Evolutionary conservation across 495 filamentous ascomycete genomes (phyloP).

Genomic region (Aspergillus leporis): DNA sequence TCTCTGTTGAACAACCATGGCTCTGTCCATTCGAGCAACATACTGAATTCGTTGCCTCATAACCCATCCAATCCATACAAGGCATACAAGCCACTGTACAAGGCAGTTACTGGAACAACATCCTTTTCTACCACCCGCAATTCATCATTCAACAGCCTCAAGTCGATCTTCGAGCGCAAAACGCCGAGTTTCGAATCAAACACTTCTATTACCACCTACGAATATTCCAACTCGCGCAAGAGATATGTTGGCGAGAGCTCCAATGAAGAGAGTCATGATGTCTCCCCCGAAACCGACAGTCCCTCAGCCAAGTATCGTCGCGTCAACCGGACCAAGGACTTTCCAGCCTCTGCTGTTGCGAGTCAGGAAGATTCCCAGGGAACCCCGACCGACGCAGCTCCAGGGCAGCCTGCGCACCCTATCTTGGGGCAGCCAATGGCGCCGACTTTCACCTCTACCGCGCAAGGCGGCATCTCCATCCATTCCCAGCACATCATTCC

Average conservation of each 20-base stretch:
- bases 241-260: slow-evolving; percentile 14
- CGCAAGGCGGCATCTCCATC: not conserved
- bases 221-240: slow-evolving; percentile 12
- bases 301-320: slow-evolving; percentile 17
- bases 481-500: not conserved
- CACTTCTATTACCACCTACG: slow-evolving; percentile 6
- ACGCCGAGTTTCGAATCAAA: slow-evolving; percentile 15
- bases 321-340: slow-evolving; percentile 3
- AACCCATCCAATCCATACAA: too few species aligned
- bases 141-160: slow-evolving; percentile 18
- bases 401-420: not conserved
- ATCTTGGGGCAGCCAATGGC: not conserved
- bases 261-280: not conserved
- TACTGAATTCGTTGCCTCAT: not conserved
- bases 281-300: not conserved
- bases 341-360: slow-evolving; percentile 2
- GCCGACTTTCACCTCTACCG: not conserved
- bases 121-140: slow-evolving; percentile 7
- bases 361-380: not conserved
- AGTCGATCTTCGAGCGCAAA: slow-evolving; percentile 6
- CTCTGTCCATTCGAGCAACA: not conserved
- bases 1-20: not conserved
- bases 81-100: not conserved
- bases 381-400: not conserved
- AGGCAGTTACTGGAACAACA: not conserved